phyloP scores from a whole-genome alignment of 2,329 filamentous ascomycete genomes.

The Raffaelea ambrosiae region DNA sequence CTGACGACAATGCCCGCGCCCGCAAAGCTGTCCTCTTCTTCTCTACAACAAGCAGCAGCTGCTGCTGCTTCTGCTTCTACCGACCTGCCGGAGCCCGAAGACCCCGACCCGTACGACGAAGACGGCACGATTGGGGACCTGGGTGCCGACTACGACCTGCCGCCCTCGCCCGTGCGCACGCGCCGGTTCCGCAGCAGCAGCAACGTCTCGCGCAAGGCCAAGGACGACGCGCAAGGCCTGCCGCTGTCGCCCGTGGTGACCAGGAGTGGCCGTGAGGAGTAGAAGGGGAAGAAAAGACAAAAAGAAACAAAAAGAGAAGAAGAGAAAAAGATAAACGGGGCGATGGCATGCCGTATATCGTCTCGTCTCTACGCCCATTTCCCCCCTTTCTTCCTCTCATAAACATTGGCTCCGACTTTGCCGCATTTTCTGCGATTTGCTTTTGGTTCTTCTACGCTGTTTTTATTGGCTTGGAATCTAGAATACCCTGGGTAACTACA shows the following conservation, averaged over 20 bases:
- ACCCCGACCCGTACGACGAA: conserved; percentile 4
- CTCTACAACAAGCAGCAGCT: not conserved
- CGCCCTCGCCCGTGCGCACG: conserved; percentile 1
- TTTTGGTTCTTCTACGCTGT: not conserved
- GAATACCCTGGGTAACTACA: too few relatives aligned
- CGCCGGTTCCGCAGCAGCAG: conserved; percentile 9
- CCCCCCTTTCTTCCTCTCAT: too few relatives aligned
- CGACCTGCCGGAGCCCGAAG: conserved; percentile 8
- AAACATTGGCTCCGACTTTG: too few relatives aligned
- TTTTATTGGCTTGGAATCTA: not conserved
- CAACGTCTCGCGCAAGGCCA: conserved; percentile 1
- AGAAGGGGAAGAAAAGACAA: not conserved
- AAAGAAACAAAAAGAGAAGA: not conserved
- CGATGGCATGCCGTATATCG: too few relatives aligned
- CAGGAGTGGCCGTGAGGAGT: not conserved
- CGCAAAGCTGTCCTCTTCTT: too few relatives aligned
- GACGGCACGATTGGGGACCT: not conserved
- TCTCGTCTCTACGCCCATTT: too few relatives aligned
- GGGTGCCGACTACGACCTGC: not conserved
- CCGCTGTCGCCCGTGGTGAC: not conserved
- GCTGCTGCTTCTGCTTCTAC: not conserved
- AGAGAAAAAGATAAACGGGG: not conserved
- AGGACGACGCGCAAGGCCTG: not conserved
- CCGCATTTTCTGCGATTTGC: not conserved
- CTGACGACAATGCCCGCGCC: too few relatives aligned